Evolutionary conservation across 2,329 filamentous ascomycete genomes (phyloP), one percentile per base, ranked within the genome.

Genomic region (Xylariaceae sp.): DNA sequence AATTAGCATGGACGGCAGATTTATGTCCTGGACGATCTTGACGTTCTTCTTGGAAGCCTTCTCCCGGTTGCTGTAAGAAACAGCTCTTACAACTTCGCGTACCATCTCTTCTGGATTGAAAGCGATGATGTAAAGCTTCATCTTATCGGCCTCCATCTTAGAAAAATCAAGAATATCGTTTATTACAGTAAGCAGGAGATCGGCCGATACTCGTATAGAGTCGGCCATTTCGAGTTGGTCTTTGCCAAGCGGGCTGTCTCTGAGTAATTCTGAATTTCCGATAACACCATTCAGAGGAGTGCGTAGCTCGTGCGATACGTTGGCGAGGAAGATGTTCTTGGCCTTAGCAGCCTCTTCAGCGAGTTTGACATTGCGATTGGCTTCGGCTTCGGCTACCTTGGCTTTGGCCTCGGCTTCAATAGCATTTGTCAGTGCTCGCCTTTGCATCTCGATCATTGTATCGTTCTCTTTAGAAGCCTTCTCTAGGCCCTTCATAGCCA

Each of bases 151-250:
- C 66, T 95, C 90, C 73, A 94, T 90, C 68, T 95, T 95, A 27
- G 90, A 96, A 65, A 96, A 95, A 68, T 97, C 92, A 5, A 96
- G 75, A 46, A 96, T 96, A 63, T 97, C 92, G 63, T 96, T 96
- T 71, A 96, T 96, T 42, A 96, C 89, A 0, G 90, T 94, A 22
- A 96, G 75, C 12, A 96, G 72, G 14, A 94, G 83, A 64, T 96
- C 90, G 0, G 89, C 90, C 43, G 89, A 95, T 31, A 91, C 80
- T 44, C 89, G 83, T 47, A 95, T 94, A 14, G 89, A 92, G 63
- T 95, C 89, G 4, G 89, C 87, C 75, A 90, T 94, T 58, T 95
- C 89, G 31, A 84, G 77, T 66, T 95, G 89, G 55, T 95, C 89
- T 51, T 76, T 79, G 56, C 87, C 83, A 46, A 95, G 73, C 18